Evolutionary conservation across 2,329 filamentous ascomycete genomes (phyloP).

Genomic region (Teratosphaeria pseudoeucalypti): DNA sequence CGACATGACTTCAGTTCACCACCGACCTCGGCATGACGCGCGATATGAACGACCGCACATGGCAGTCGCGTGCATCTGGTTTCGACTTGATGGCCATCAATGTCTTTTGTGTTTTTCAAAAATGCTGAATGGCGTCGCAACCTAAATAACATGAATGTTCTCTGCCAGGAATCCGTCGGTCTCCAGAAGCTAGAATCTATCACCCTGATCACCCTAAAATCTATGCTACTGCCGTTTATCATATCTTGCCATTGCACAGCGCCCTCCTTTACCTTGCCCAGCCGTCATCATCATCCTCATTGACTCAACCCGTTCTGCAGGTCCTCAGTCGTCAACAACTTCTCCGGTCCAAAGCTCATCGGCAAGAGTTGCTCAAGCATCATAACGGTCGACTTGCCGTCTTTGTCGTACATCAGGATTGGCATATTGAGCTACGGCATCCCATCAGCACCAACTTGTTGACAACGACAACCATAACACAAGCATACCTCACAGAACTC

Average conservation of each 20-base stretch:
- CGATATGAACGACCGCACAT: neutral
- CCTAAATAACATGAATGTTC: neutral
- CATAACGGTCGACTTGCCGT: constrained; percentile 60
- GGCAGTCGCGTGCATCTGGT: neutral
- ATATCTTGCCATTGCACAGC: too few relatives aligned
- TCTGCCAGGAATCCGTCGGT: neutral
- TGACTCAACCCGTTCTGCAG: constrained; percentile 3
- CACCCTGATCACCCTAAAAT: neutral
- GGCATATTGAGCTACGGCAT: constrained; percentile 42
- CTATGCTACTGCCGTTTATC: neutral
- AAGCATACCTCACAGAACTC: constrained; percentile 35
- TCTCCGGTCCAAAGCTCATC: constrained; percentile 44
- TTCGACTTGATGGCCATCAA: neutral
- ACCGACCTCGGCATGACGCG: neutral
- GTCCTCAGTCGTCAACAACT: constrained; percentile 27
- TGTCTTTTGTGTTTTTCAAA: neutral
- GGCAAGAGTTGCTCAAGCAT: constrained; percentile 53
- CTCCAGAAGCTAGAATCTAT: neutral
- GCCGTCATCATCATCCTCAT: neutral
- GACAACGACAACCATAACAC: constrained; percentile 5
- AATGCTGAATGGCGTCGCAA: neutral
- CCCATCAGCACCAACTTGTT: neutral
- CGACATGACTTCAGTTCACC: neutral
- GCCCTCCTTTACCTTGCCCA: neutral
- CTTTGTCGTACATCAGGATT: constrained; percentile 85